These are phyloP conservation scores for Hsuehochloa calcarea DNA, from an alignment of 176 grass and related monocot genomes.

Conservation along the genomic window DNA sequence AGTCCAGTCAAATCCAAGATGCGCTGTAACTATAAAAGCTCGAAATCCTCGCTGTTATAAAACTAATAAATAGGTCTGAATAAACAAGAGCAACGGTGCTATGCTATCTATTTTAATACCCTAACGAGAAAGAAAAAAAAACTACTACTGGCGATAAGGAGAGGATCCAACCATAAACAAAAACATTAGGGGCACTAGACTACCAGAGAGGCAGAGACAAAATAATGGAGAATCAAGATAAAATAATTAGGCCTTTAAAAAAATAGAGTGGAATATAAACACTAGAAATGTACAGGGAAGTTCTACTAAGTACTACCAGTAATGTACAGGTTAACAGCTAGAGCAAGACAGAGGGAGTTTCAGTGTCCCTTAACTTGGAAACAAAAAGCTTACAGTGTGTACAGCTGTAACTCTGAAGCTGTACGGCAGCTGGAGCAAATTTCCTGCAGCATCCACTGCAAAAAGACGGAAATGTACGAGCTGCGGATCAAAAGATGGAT, in stretches of 20 bases:
- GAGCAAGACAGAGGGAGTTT: background rate
- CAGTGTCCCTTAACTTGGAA: conserved; percentile 18
- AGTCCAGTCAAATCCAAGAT: conserved; percentile 43
- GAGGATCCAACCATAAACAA: background rate
- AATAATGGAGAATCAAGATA: background rate
- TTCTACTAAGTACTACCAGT: background rate
- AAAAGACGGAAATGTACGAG: background rate
- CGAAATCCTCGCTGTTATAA: conserved; percentile 38
- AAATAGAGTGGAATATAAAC: too few species aligned
- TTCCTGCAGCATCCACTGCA: conserved; percentile 18
- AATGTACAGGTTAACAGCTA: background rate
- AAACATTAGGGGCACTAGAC: background rate
- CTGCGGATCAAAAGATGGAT: conserved; percentile 3
- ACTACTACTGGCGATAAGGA: background rate
- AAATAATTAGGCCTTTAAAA: background rate
- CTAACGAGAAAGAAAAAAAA: background rate
- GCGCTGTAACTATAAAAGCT: conserved; percentile 41
- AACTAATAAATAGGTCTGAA: conserved; percentile 31
- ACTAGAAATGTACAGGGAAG: background rate
- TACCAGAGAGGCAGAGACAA: background rate
- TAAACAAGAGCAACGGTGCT: conserved; percentile 32
- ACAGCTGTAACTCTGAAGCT: background rate
- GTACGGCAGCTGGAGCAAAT: background rate
- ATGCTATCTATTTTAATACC: conserved; percentile 20
- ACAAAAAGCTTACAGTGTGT: background rate